Conservation (phyloP, 2,329 filamentous ascomycete species). For the Zymoseptoria pseudotritici region DNA sequence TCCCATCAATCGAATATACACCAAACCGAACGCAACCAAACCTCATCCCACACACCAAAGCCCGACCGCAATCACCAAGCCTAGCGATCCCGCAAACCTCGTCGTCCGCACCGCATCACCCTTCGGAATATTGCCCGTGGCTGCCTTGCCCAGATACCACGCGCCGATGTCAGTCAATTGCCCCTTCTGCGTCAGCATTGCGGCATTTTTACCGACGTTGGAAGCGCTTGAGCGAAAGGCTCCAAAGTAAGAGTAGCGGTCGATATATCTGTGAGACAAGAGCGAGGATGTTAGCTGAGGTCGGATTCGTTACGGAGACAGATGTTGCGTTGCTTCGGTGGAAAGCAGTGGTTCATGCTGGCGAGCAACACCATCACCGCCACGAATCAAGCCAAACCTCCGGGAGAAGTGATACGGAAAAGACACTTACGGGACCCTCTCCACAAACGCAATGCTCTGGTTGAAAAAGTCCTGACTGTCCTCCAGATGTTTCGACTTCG, state of each 20-base stretch:
- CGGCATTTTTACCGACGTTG: slow-evolving; percentile 66
- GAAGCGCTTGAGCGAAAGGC: slow-evolving; percentile 58
- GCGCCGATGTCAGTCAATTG: slow-evolving; percentile 66
- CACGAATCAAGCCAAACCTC: background rate
- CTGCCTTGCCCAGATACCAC: slow-evolving; percentile 61
- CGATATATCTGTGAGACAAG: slow-evolving; percentile 43
- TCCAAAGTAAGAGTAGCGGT: slow-evolving; percentile 68
- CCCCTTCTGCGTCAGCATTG: slow-evolving; percentile 62
- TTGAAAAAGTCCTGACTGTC: slow-evolving; percentile 63
- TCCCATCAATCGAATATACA: background rate
- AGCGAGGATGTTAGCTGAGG: background rate
- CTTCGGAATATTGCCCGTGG: slow-evolving; percentile 32
- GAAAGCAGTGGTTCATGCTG: background rate
- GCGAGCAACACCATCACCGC: background rate
- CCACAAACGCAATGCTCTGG: slow-evolving; percentile 57
- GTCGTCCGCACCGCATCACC: slow-evolving; percentile 20
- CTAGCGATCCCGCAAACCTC: slow-evolving; percentile 23
- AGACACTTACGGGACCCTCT: slow-evolving; percentile 46
- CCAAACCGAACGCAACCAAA: background rate
- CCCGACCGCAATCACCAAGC: slow-evolving; percentile 15
- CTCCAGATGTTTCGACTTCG: slow-evolving; percentile 44
- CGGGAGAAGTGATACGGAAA: background rate
- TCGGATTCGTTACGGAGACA: background rate
- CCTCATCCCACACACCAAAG: slow-evolving; percentile 16
- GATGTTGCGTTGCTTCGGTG: background rate